Percentiles rank a stretch among this genome's conserved stretches.
These are phyloP conservation scores for Tetrapisispora taiwanensis DNA, from an alignment of 805 yeast species.

Conservation along the genomic window DNA sequence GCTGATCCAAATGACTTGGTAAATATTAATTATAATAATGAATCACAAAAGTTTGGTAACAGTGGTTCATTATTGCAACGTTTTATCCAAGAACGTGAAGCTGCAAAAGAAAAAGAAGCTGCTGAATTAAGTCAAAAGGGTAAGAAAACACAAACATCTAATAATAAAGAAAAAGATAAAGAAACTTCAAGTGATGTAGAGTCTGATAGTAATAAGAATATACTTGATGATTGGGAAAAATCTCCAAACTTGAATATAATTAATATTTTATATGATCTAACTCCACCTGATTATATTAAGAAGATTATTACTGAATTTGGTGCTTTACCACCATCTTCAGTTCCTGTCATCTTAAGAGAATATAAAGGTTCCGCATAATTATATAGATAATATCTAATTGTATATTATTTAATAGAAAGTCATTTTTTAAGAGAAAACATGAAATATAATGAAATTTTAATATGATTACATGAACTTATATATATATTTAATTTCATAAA, in stretches of 20 bases:
- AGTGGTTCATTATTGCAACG: slow-evolving; percentile 57
- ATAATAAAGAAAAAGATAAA: slow-evolving; percentile 5
- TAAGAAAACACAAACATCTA: slow-evolving; percentile 17
- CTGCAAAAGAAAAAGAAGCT: slow-evolving; percentile 19
- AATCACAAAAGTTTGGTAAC: slow-evolving; percentile 39
- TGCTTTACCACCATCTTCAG: slow-evolving; percentile 94
- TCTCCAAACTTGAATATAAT: slow-evolving; percentile 58
- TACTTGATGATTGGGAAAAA: slow-evolving; percentile 53
- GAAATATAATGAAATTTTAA: no score
- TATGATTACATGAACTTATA: no score
- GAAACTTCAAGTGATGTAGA: slow-evolving; percentile 12
- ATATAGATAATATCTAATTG: neutral
- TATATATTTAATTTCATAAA: no score
- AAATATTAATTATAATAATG: slow-evolving; percentile 40
- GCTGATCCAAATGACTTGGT: slow-evolving; percentile 68
- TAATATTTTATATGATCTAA: slow-evolving; percentile 84
- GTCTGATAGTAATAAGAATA: slow-evolving; percentile 29
- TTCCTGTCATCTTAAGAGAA: slow-evolving; percentile 91
- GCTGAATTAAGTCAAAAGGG: slow-evolving; percentile 22
- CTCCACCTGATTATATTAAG: slow-evolving; percentile 88
- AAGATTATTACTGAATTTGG: slow-evolving; percentile 95
- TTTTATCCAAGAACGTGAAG: slow-evolving; percentile 37
- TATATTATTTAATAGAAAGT: neutral
- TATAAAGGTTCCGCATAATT: slow-evolving; percentile 45
- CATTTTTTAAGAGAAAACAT: neutral